These are phyloP conservation scores for Cladophialophora yegresii DNA, from an alignment of 2,329 filamentous ascomycete species.

Conservation along the genomic window DNA sequence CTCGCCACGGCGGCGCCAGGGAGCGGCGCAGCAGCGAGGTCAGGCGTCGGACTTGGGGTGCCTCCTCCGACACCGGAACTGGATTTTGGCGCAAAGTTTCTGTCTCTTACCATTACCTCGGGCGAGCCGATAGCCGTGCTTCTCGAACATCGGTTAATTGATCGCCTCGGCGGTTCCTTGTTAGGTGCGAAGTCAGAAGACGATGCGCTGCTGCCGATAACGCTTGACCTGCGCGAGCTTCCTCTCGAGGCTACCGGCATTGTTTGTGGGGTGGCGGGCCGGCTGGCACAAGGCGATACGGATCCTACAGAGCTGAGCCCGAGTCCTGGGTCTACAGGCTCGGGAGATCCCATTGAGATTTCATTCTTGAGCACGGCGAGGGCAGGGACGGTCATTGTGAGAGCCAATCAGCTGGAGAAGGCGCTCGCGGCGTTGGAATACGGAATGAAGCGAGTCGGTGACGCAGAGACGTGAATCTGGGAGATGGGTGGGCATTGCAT, in stretches of 20 bases:
- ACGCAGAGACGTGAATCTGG: not conserved
- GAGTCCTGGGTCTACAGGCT: not conserved
- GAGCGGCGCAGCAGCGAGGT: not conserved
- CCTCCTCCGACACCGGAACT: not conserved
- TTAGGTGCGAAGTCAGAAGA: conserved; percentile 64
- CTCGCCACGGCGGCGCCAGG: conserved; percentile 24
- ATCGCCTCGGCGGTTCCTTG: conserved; percentile 51
- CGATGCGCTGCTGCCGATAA: conserved; percentile 77
- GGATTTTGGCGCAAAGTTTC: conserved; percentile 45
- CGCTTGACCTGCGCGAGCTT: conserved; percentile 76
- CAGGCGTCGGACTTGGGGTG: not conserved
- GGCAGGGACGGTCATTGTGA: conserved; percentile 85
- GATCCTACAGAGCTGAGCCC: conserved; percentile 36
- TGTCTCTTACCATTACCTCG: conserved; percentile 51
- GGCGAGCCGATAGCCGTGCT: conserved; percentile 51
- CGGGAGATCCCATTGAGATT: conserved; percentile 64
- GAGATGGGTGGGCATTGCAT: not conserved
- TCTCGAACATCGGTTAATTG: conserved; percentile 52
- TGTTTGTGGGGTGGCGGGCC: conserved; percentile 87
- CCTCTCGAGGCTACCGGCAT: conserved; percentile 90
- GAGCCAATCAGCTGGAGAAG: conserved; percentile 69
- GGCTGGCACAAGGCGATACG: conserved; percentile 71
- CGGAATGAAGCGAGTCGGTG: conserved; percentile 34
- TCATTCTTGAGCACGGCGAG: conserved; percentile 87
- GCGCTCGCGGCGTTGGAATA: conserved; percentile 69